These are phyloP conservation scores for Populus tremula DNA, from an alignment of 345 rosid species.

Conservation along the genomic window DNA sequence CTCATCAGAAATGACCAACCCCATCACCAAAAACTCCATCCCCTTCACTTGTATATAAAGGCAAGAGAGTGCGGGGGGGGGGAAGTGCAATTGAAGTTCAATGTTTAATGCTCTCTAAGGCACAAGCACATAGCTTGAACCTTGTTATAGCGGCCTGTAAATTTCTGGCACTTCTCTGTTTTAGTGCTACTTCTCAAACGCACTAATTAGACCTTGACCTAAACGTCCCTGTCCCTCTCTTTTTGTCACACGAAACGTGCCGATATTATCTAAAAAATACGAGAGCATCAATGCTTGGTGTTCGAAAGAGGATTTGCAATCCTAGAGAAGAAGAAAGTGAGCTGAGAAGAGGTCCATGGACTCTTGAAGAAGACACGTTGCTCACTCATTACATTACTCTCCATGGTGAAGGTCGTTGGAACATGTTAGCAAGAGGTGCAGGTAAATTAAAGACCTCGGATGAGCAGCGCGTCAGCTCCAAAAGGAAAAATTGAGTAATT, in stretches of 20 bases:
- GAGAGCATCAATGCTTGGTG: conserved; percentile 16
- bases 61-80: conserved; percentile 8
- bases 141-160: background rate
- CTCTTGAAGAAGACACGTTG: conserved; percentile 82
- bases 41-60: conserved; percentile 22
- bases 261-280: background rate
- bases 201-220: background rate
- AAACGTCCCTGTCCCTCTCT: background rate
- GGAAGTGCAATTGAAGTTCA: conserved; percentile 1
- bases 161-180: background rate
- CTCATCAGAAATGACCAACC: background rate
- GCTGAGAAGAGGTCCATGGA: conserved; percentile 90
- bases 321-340: conserved; percentile 52
- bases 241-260: background rate
- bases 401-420: conserved; percentile 97
- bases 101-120: background rate
- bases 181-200: background rate
- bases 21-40: conserved; percentile 11
- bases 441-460: conserved; percentile 38
- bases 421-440: conserved; percentile 76
- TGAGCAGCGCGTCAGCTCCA: background rate
- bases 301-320: conserved; percentile 20
- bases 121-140: background rate
- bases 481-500: too few relatives aligned
- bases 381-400: conserved; percentile 80